These are phyloP conservation scores for Vigna trinervia DNA, from an alignment of 306 rosid genomes.

Conservation along the genomic window DNA sequence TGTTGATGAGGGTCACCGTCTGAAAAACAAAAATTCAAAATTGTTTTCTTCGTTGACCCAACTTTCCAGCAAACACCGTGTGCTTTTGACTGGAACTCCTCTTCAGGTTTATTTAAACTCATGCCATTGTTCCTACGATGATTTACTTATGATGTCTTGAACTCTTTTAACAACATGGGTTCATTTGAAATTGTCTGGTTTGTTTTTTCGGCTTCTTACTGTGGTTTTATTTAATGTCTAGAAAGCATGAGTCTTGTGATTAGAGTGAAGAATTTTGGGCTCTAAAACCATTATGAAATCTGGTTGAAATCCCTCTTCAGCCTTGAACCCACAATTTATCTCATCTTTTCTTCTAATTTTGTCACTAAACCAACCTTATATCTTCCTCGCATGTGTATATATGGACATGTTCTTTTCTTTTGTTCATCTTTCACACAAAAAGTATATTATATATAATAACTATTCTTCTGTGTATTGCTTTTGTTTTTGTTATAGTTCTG, in stretches of 20 bases:
- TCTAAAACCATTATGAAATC: too few relatives aligned
- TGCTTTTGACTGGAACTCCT: slow-evolving; percentile 98
- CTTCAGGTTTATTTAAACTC: slow-evolving; percentile 76
- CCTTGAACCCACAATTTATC: too few relatives aligned
- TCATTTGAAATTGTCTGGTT: not conserved
- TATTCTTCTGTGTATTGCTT: not conserved
- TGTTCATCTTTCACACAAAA: too few relatives aligned
- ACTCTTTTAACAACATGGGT: not conserved
- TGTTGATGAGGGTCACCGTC: slow-evolving; percentile 99
- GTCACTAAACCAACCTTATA: too few relatives aligned
- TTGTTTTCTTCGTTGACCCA: slow-evolving; percentile 90
- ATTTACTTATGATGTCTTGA: slow-evolving; percentile 18
- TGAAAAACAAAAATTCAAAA: slow-evolving; percentile 94
- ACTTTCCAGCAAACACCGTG: slow-evolving; percentile 74
- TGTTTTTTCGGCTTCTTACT: not conserved
- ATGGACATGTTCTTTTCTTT: too few relatives aligned
- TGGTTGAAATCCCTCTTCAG: too few relatives aligned
- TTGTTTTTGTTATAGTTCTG: slow-evolving; percentile 18
- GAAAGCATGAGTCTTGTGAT: not conserved
- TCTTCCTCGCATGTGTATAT: too few relatives aligned
- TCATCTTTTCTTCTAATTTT: too few relatives aligned
- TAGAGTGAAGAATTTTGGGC: not conserved
- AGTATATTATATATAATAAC: too few relatives aligned
- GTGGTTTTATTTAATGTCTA: not conserved
- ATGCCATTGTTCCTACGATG: slow-evolving; percentile 1